phyloP scores from a whole-genome alignment of 2,329 filamentous ascomycete species.

The Botryotinia globosa region DNA sequence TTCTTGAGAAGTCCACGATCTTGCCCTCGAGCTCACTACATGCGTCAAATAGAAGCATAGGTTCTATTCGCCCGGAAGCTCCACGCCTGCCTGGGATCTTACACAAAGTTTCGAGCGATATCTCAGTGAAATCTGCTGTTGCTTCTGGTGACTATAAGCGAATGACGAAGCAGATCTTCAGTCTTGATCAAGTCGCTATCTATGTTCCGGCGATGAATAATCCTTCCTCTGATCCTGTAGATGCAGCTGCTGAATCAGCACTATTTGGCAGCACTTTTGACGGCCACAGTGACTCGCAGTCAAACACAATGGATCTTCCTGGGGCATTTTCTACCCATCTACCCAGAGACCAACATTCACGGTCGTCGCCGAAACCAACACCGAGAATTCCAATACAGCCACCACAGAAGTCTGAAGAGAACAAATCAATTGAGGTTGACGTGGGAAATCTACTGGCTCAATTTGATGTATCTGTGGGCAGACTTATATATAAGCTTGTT shows the following conservation, averaged over 20 bases:
- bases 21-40: constrained; percentile 15
- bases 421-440: constrained; percentile 34
- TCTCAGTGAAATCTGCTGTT: constrained; percentile 32
- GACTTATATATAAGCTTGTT: constrained; percentile 36
- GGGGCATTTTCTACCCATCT: constrained; percentile 58
- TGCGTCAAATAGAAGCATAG: constrained; percentile 17
- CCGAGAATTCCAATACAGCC: neutral
- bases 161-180: constrained; percentile 39
- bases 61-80: constrained; percentile 15
- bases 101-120: constrained; percentile 29
- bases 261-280: constrained; percentile 27
- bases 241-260: constrained; percentile 15
- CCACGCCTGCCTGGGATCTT: constrained; percentile 22
- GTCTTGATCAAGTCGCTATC: constrained; percentile 39
- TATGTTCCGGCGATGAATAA: constrained; percentile 34
- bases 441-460: constrained; percentile 34
- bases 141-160: constrained; percentile 33
- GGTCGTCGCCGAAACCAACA: neutral
- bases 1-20: neutral
- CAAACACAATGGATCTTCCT: constrained; percentile 52
- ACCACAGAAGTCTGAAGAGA: neutral
- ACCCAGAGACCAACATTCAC: constrained; percentile 12
- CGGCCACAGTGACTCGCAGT: constrained; percentile 30
- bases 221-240: constrained; percentile 10
- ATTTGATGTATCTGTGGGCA: constrained; percentile 39